Base-by-base conservation (phyloP, 1,139 yeast genomes). In the Pichia sp. region DNA sequence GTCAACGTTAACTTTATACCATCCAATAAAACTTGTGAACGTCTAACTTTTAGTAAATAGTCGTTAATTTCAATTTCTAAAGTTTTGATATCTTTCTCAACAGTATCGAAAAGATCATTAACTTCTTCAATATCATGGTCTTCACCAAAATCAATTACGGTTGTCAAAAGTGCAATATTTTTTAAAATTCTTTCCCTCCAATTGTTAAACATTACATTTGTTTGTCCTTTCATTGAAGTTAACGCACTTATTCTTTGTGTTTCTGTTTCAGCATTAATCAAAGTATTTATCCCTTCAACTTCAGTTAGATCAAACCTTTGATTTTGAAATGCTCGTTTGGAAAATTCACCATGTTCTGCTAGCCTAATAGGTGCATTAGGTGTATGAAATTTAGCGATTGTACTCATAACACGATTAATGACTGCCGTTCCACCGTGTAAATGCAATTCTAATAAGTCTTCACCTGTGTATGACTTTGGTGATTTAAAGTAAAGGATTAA, bases 221-320 rank as follows among this genome's bases (percentile, higher is more conserved):
- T 78, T 37, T 73, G 66, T 1, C 97, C 97, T 6, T 80, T 75
- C 54, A 90, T 78, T 23, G 92, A 80, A 3, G 76, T 68, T 12
- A 87, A 64, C 0, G 96, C 89, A 2, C 94, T 80, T 2, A 76
- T 62, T 48, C 97, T 72, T 59, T 94, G 97, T 9, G 80, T 66
- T 61, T 92, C 98, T 0, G 98, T 92, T 58, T 92, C 97, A 0
- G 98, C 96, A 57, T 90, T 92, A 37, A 94, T 87, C 64, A 90
- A 68, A 45, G 87, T 95, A 50, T 92, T 71, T 9, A 92, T 79
- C 0, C 97, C 97, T 64, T 92, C 99, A 7, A 87, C 76, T 58
- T 90, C 90, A 0, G 97, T 87, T 51, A 94, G 61, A 56, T 77
- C 82, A 48, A 74, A 70, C 28, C 61, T 53, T 4, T 63, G 63